These are phyloP conservation scores for Paradendryphiella salina DNA, from an alignment of 2,329 filamentous ascomycete species.

Conservation along the genomic window DNA sequence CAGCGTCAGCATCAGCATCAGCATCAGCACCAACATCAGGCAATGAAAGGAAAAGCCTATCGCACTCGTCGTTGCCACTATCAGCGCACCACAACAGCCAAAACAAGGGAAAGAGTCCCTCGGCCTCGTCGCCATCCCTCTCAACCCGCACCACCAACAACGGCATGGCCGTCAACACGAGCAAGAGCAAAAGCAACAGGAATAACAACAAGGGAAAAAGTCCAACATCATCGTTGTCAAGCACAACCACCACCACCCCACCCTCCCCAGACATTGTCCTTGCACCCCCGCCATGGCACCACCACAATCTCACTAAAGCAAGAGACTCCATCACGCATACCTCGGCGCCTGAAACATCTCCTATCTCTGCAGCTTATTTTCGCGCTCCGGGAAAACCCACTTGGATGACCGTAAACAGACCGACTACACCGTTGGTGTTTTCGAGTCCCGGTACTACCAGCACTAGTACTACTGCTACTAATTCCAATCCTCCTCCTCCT, in stretches of 20 bases:
- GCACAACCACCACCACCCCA: neutral
- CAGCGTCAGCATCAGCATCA: neutral
- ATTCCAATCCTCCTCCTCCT: no score
- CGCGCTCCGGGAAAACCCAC: no score
- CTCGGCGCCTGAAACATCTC: no score
- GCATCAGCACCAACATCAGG: neutral
- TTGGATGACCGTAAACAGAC: no score
- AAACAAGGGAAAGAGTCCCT: neutral
- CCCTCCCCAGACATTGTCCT: no score
- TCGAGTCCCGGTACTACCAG: no score
- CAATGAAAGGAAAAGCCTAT: neutral
- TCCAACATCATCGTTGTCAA: neutral
- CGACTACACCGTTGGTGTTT: no score
- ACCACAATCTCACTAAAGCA: neutral
- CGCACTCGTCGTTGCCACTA: neutral
- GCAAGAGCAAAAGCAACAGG: neutral
- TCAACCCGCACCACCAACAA: neutral
- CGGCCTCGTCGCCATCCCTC: no score
- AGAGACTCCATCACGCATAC: no score
- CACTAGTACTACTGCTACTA: no score
- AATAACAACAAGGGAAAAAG: neutral
- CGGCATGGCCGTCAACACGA: no score
- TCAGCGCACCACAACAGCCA: neutral
- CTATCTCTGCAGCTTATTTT: no score
- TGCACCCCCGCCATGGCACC: neutral